Conservation (phyloP, 2,329 filamentous ascomycete genomes). For the Arachnopeziza araneosa region DNA sequence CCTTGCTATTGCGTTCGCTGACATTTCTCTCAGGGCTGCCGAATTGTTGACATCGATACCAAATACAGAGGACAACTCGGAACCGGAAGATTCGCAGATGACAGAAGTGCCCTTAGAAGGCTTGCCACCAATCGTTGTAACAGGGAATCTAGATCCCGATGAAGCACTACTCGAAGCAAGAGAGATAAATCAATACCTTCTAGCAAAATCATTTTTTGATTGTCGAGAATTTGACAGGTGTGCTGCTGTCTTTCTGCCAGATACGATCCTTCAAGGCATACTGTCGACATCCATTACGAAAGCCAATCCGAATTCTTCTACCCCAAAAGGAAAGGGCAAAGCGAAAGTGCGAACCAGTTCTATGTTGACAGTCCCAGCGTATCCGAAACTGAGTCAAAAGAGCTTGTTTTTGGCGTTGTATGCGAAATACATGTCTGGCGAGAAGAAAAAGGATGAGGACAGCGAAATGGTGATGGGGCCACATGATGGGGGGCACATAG, state of each 20-base stretch:
- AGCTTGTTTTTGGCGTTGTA: constrained; percentile 88
- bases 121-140: constrained; percentile 45
- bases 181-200: constrained; percentile 77
- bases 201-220: constrained; percentile 93
- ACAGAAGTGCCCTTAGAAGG: constrained; percentile 44
- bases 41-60: constrained; percentile 85
- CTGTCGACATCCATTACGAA: constrained; percentile 40
- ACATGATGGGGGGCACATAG: constrained; percentile 75
- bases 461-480: constrained; percentile 96
- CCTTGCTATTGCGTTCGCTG: constrained; percentile 9
- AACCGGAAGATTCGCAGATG: constrained; percentile 55
- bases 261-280: constrained; percentile 66
- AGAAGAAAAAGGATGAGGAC: constrained; percentile 95
- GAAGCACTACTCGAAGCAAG: constrained; percentile 72
- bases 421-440: constrained; percentile 85
- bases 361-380: neutral
- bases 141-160: constrained; percentile 57
- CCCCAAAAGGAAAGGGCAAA: constrained; percentile 58
- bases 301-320: constrained; percentile 33
- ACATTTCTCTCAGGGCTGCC: constrained; percentile 63
- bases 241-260: constrained; percentile 80
- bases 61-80: constrained; percentile 41
- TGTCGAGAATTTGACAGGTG: constrained; percentile 93
- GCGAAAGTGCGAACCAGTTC: constrained; percentile 29
- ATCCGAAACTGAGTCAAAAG: constrained; percentile 73